These are phyloP conservation scores for Aspergillus neotritici DNA, from an alignment of 2,329 filamentous ascomycete genomes.

Conservation along the genomic window DNA sequence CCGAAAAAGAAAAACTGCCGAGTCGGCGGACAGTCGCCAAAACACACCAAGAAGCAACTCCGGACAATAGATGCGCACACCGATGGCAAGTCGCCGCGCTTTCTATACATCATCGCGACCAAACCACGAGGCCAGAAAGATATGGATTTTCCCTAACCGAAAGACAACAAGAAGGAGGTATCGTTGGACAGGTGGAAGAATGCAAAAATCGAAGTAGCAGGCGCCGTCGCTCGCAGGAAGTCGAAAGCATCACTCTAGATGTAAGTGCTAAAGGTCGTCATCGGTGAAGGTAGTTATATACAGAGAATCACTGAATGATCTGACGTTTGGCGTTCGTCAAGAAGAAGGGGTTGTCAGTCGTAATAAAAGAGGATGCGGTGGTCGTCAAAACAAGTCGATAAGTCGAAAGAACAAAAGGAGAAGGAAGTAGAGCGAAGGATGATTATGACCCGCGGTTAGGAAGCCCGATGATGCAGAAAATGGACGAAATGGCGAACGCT, in stretches of 20 bases:
- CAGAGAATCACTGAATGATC: constrained; percentile 21
- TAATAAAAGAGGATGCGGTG: constrained; percentile 21
- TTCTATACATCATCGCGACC: constrained; percentile 38
- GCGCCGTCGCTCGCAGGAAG: constrained; percentile 40
- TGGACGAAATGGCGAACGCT: constrained; percentile 26
- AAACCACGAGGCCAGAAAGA: constrained; percentile 27
- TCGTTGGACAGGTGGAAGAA: constrained; percentile 26
- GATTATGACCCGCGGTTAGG: constrained; percentile 34
- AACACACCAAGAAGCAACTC: constrained; percentile 33
- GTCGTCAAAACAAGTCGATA: constrained; percentile 13
- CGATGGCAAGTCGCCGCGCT: constrained; percentile 32
- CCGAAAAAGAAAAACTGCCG: constrained; percentile 22
- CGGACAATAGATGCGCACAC: constrained; percentile 30
- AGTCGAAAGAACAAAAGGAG: constrained; percentile 17
- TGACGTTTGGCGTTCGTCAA: constrained; percentile 22
- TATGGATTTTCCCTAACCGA: constrained; percentile 31
- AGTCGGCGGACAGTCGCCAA: constrained; percentile 28
- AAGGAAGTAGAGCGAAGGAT: constrained; percentile 24
- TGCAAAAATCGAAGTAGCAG: constrained; percentile 36
- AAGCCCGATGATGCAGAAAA: constrained; percentile 35
- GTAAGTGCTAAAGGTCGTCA: constrained; percentile 31
- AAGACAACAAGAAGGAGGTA: constrained; percentile 31
- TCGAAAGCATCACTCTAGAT: constrained; percentile 33
- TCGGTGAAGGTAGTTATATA: constrained; percentile 32
- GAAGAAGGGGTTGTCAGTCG: constrained; percentile 20